A percentile compares a stretch with the other conserved stretches of the same genome.
These are phyloP conservation scores for Talaromyces sp. DNA, from an alignment of 2,329 filamentous ascomycete species.

Conservation along the genomic window DNA sequence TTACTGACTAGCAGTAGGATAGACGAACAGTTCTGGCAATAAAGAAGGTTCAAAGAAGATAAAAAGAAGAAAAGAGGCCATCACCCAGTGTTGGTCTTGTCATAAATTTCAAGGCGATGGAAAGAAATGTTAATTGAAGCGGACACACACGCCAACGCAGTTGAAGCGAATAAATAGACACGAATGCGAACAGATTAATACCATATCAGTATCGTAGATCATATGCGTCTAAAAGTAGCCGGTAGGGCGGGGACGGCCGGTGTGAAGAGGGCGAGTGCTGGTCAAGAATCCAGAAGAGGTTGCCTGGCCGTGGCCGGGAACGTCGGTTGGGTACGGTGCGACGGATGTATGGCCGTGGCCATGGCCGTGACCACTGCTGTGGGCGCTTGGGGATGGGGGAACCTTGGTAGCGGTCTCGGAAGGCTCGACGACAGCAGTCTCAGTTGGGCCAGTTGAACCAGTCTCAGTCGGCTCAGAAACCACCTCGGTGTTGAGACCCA, in stretches of 20 bases:
- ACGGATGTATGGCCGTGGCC: conserved; percentile 17
- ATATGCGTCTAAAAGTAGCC: conserved; percentile 14
- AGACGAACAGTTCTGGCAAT: conserved; percentile 19
- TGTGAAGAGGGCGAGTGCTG: conserved; percentile 28
- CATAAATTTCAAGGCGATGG: not conserved
- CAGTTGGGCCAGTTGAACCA: not conserved
- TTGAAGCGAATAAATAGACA: not conserved
- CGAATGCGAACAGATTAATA: conserved; percentile 6
- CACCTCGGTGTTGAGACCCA: conserved; percentile 7
- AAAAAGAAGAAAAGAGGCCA: conserved; percentile 23
- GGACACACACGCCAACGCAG: not conserved
- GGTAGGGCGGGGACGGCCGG: conserved; percentile 21
- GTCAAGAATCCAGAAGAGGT: conserved; percentile 34
- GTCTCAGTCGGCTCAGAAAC: conserved; percentile 3
- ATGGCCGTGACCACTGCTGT: conserved; percentile 17
- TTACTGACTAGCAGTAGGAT: conserved; percentile 15
- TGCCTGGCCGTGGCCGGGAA: conserved; percentile 5
- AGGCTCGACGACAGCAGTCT: not conserved
- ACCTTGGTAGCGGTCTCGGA: conserved; percentile 11
- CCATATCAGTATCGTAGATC: conserved; percentile 1
- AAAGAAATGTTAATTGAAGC: conserved; percentile 14
- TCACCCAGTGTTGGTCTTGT: conserved; percentile 9
- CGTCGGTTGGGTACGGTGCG: conserved; percentile 20
- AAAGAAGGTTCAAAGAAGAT: conserved; percentile 18
- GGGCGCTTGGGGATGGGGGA: conserved; percentile 19